A percentile compares a stretch with the other conserved stretches of the same genome.
These are phyloP conservation scores for Mitragyna speciosa DNA, from an alignment of 257 asterid species.

Conservation along the genomic window DNA sequence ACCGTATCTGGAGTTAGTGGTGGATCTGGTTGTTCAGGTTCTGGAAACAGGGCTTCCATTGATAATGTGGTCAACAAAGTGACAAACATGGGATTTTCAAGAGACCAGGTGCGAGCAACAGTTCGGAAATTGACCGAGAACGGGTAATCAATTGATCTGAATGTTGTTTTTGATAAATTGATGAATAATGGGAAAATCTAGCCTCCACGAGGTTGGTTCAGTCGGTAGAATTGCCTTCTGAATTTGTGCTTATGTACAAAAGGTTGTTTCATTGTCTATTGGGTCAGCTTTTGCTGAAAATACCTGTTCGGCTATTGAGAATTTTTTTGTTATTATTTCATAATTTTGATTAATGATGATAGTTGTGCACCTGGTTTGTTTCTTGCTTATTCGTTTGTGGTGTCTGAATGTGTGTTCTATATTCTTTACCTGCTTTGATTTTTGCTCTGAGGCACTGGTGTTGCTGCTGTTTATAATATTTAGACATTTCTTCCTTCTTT, in stretches of 20 bases:
- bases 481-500: no score
- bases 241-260: slow-evolving; percentile 39
- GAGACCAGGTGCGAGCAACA: slow-evolving; percentile 83
- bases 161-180: slow-evolving; percentile 86
- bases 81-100: slow-evolving; percentile 86
- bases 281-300: slow-evolving; percentile 9
- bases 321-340: background rate
- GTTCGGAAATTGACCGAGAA: slow-evolving; percentile 82
- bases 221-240: slow-evolving; percentile 42
- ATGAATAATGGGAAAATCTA: slow-evolving; percentile 84
- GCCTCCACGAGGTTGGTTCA: slow-evolving; percentile 72
- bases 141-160: slow-evolving; percentile 93
- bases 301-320: background rate
- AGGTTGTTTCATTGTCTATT: slow-evolving; percentile 1
- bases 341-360: slow-evolving; percentile 1
- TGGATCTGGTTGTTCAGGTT: slow-evolving; percentile 50
- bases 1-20: slow-evolving; percentile 68
- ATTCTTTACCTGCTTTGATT: background rate
- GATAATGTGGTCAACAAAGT: slow-evolving; percentile 97
- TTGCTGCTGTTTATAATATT: background rate
- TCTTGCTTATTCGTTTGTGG: background rate
- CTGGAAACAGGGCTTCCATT: slow-evolving; percentile 74
- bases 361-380: slow-evolving; percentile 1
- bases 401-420: no score
- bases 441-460: background rate